phyloP scores from a whole-genome alignment of 306 rosid genomes.

The Glycine tomentella region DNA sequence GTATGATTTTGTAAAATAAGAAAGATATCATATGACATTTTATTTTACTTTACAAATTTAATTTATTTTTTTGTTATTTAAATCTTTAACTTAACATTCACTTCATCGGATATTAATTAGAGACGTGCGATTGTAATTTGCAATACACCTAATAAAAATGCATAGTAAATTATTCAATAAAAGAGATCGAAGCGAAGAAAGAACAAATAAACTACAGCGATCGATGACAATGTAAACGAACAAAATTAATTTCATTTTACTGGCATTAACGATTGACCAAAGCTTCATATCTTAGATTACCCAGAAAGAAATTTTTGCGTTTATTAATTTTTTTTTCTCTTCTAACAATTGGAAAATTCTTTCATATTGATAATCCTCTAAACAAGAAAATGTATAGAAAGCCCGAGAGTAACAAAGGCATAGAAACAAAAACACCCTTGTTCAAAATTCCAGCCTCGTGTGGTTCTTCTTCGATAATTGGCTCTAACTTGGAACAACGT shows the following conservation, averaged over 20 bases:
- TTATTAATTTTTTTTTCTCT: neutral
- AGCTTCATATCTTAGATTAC: neutral
- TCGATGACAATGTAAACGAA: too few relatives aligned
- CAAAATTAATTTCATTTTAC: too few relatives aligned
- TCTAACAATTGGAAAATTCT: neutral
- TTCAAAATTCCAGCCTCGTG: neutral
- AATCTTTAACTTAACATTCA: neutral
- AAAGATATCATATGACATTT: neutral
- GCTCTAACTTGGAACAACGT: slow-evolving; percentile 32
- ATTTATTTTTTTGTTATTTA: neutral
- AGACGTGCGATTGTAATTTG: neutral
- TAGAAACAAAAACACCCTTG: slow-evolving; percentile 33
- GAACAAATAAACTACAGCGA: neutral
- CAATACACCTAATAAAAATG: neutral
- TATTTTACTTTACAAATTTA: neutral
- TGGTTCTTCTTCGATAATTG: slow-evolving; percentile 51
- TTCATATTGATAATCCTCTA: slow-evolving; percentile 42
- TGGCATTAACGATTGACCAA: neutral
- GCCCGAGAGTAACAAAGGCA: slow-evolving; percentile 43
- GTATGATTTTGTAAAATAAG: too few relatives aligned
- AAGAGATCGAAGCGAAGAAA: neutral
- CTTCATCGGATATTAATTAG: neutral
- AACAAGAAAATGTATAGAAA: slow-evolving; percentile 42
- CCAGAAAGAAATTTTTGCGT: neutral
- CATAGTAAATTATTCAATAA: neutral